phyloP scores from a whole-genome alignment of 2,329 filamentous ascomycete species.

The Seiridium cupressi region DNA sequence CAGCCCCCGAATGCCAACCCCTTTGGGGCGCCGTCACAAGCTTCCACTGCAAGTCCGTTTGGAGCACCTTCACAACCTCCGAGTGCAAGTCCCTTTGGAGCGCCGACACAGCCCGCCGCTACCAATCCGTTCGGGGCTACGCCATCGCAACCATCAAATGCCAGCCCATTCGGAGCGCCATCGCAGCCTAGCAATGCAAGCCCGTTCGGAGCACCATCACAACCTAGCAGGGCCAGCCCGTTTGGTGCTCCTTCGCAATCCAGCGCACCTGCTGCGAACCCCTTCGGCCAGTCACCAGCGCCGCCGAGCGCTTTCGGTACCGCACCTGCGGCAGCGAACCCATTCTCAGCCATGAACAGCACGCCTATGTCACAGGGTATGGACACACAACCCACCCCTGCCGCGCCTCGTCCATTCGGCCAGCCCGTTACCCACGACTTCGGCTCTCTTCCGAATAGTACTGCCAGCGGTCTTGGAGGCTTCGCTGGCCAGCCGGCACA shows the following conservation, averaged over 20 bases:
- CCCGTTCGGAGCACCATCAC: slow-evolving; percentile 17
- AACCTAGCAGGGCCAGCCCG: slow-evolving; percentile 14
- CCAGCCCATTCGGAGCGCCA: slow-evolving; percentile 23
- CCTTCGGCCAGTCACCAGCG: slow-evolving; percentile 26
- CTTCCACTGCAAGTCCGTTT: slow-evolving; percentile 16
- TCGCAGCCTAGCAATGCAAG: slow-evolving; percentile 15
- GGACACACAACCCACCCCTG: slow-evolving; percentile 22
- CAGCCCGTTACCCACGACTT: slow-evolving; percentile 17
- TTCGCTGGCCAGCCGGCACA: slow-evolving; percentile 11
- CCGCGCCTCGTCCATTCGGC: slow-evolving; percentile 22
- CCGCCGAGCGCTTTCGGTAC: slow-evolving; percentile 27
- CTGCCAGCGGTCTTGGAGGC: slow-evolving; percentile 18
- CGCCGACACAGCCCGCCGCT: slow-evolving; percentile 13
- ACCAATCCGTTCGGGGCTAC: slow-evolving; percentile 16
- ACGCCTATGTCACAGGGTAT: slow-evolving; percentile 18
- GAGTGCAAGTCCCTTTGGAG: slow-evolving; percentile 21
- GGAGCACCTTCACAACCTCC: slow-evolving; percentile 14
- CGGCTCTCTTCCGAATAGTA: slow-evolving; percentile 15
- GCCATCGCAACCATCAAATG: slow-evolving; percentile 7
- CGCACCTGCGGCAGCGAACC: slow-evolving; percentile 19
- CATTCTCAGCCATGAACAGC: slow-evolving; percentile 25
- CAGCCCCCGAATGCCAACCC: slow-evolving; percentile 22
- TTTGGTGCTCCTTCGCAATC: slow-evolving; percentile 18
- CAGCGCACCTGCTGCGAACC: slow-evolving; percentile 20
- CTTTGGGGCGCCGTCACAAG: slow-evolving; percentile 20